phyloP scores from a whole-genome alignment of 371 early-diverging fungal genomes.

The Saksenaea vasiformis region DNA sequence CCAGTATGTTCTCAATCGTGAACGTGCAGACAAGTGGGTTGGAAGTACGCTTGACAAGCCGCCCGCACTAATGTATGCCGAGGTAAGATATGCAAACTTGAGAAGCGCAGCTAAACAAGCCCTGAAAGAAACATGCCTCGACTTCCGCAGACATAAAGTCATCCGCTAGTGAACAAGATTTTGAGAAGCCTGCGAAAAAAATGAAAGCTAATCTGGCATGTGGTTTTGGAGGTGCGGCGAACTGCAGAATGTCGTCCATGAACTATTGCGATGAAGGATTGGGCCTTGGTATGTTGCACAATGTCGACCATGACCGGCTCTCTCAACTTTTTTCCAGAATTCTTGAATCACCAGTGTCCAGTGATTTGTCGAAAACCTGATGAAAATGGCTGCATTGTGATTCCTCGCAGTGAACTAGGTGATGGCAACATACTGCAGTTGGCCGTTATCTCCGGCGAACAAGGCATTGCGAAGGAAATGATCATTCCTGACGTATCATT shows the following conservation, averaged over 20 bases:
- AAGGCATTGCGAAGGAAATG: conserved; percentile 19
- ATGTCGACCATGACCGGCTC: too few species aligned
- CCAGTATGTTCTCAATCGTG: conserved; percentile 57
- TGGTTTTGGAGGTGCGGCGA: neutral
- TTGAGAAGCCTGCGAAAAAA: neutral
- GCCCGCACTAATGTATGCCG: conserved; percentile 46
- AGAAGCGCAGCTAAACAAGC: neutral
- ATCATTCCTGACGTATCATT: conserved; percentile 12
- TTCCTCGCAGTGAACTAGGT: conserved; percentile 28
- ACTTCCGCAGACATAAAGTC: neutral
- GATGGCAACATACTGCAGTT: conserved; percentile 35
- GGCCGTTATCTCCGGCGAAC: conserved; percentile 29
- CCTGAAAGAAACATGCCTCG: neutral
- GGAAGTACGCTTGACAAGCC: conserved; percentile 57
- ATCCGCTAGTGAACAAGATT: neutral
- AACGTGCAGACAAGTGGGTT: conserved; percentile 49
- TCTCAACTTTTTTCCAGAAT: conserved; percentile 10
- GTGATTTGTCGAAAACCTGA: conserved; percentile 17
- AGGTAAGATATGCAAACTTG: conserved; percentile 34
- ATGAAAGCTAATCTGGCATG: neutral
- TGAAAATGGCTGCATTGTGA: conserved; percentile 15
- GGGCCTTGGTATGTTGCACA: neutral
- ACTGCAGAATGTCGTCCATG: neutral
- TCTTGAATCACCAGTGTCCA: conserved; percentile 29
- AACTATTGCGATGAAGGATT: neutral